Conservation (phyloP, 495 filamentous ascomycete species). For the Penicillium egyptiacum region DNA sequence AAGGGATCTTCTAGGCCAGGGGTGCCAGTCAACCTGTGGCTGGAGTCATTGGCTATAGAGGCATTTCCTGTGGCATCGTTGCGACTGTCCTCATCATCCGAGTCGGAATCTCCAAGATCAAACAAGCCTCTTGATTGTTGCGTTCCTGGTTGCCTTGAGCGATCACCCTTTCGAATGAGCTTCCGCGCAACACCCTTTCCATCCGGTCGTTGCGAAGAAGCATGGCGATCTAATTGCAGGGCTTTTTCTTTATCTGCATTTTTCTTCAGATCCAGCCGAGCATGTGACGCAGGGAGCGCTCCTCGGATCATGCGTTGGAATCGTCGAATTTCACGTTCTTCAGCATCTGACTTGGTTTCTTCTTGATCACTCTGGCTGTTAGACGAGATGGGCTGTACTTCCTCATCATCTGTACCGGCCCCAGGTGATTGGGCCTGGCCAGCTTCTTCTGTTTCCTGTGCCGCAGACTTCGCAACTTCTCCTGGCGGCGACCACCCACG, state of each 20-base stretch:
- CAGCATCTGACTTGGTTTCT: constrained; percentile 17
- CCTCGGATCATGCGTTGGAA: constrained; percentile 66
- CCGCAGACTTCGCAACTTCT: constrained; percentile 24
- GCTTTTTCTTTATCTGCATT: constrained; percentile 36
- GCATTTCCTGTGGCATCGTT: not conserved
- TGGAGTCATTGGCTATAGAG: constrained; percentile 7
- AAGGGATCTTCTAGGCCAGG: constrained; percentile 29
- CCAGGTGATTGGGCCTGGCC: constrained; percentile 10
- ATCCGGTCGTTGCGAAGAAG: constrained; percentile 25
- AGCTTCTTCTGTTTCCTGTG: constrained; percentile 9
- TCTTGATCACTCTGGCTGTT: constrained; percentile 18
- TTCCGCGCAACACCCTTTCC: constrained; percentile 49
- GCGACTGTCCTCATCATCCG: constrained; percentile 49
- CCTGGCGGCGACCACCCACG: constrained; percentile 38
- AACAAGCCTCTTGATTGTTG: constrained; percentile 37
- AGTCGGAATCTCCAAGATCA: constrained; percentile 50
- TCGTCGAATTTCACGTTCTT: constrained; percentile 36
- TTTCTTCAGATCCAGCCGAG: constrained; percentile 64
- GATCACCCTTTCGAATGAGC: constrained; percentile 30
- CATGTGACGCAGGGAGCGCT: constrained; percentile 88
- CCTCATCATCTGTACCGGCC: constrained; percentile 21
- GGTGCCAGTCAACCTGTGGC: constrained; percentile 12
- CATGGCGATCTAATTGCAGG: constrained; percentile 24
- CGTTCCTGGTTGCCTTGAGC: constrained; percentile 15
- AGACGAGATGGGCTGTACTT: constrained; percentile 26